Percentiles rank a stretch among this genome's conserved stretches.
These are phyloP conservation scores for Hyparrhenia diplandra DNA, from an alignment of 176 grass and related monocot genomes.

Conservation along the genomic window DNA sequence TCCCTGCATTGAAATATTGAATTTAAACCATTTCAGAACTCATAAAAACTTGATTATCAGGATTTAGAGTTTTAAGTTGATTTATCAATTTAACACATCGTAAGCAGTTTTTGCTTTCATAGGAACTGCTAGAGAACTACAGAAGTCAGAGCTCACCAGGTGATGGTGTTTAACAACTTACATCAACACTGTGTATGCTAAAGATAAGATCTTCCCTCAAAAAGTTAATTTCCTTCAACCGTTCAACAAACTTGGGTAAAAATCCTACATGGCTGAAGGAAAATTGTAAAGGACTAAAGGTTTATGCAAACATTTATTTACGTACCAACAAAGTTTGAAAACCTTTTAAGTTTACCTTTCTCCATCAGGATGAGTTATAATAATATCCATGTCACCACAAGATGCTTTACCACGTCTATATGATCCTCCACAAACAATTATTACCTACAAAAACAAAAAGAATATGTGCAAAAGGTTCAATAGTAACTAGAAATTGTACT, in stretches of 20 bases:
- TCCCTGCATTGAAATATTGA: constrained; percentile 67
- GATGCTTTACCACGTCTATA: constrained; percentile 96
- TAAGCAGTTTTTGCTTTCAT: not conserved
- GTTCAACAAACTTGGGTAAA: constrained; percentile 68
- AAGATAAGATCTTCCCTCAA: constrained; percentile 94
- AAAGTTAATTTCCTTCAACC: constrained; percentile 83
- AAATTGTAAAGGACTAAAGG: not conserved
- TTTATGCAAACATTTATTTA: not conserved
- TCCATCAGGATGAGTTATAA: constrained; percentile 90
- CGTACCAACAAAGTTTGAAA: not conserved
- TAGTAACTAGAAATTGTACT: not conserved
- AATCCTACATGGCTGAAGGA: constrained; percentile 80
- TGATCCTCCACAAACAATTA: constrained; percentile 91
- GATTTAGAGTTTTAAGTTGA: not conserved
- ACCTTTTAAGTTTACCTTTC: constrained; percentile 55
- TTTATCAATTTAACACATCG: no score
- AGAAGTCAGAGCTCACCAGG: not conserved
- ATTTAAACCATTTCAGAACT: not conserved
- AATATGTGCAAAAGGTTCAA: not conserved
- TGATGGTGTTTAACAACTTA: constrained; percentile 33
- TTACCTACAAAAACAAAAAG: constrained; percentile 57
- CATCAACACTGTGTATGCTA: constrained; percentile 84
- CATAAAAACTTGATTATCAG: not conserved
- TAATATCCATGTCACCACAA: constrained; percentile 91
- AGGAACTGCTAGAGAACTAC: not conserved